phyloP scores from a whole-genome alignment of 768 basidiomycete genomes.

The Coprinellus micaceus region DNA sequence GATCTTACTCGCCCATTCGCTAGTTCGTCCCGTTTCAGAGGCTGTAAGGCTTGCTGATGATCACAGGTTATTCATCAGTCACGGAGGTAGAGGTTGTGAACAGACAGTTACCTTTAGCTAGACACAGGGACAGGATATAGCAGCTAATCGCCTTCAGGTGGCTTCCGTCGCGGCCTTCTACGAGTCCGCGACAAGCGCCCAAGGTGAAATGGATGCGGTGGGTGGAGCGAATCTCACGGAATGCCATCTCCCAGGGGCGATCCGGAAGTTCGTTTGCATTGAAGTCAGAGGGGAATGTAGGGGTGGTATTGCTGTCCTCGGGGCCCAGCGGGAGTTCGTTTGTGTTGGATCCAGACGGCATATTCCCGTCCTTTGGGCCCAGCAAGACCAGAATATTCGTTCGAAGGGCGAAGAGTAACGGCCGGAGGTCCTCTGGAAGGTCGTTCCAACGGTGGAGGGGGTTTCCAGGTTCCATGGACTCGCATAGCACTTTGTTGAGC shows the following conservation, averaged over 20 bases:
- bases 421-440: neutral
- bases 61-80: too few species aligned
- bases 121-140: neutral
- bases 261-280: neutral
- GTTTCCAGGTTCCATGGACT: neutral
- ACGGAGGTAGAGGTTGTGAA: too few species aligned
- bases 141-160: neutral
- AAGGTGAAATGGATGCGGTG: neutral
- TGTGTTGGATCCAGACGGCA: too few species aligned
- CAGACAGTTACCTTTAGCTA: neutral
- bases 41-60: neutral
- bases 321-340: too few species aligned
- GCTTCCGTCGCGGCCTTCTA: neutral
- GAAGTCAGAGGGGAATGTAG: too few species aligned
- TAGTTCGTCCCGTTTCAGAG: neutral
- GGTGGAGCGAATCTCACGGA: neutral
- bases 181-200: neutral
- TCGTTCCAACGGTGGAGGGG: constrained; percentile 3
- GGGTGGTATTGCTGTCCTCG: too few species aligned
- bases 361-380: neutral
- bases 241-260: constrained; percentile 1
- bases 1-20: neutral
- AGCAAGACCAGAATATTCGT: neutral
- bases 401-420: neutral
- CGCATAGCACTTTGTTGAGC: neutral